These are phyloP conservation scores for Fusarium sterilihyphosum DNA, from an alignment of 2,329 filamentous ascomycete genomes.

Conservation along the genomic window DNA sequence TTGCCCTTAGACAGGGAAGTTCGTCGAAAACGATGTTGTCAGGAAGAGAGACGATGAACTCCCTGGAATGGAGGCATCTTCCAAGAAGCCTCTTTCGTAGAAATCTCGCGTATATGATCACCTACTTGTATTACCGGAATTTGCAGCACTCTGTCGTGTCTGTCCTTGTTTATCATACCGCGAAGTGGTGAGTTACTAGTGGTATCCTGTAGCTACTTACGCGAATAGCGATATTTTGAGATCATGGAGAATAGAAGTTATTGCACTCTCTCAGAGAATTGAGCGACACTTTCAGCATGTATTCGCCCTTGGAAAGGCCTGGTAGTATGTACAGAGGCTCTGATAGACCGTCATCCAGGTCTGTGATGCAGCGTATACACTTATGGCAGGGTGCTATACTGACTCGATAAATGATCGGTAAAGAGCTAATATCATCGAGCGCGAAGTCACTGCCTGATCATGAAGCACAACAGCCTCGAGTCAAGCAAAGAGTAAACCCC, in stretches of 20 bases:
- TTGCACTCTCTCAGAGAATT: not conserved
- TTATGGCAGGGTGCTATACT: not conserved
- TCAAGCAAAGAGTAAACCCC: not conserved
- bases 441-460: not conserved
- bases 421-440: not conserved
- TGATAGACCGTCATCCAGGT: not conserved
- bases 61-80: not conserved
- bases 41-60: not conserved
- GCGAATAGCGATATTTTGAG: not conserved
- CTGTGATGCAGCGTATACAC: not conserved
- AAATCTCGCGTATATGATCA: not conserved
- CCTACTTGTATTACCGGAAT: not conserved
- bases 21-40: not conserved
- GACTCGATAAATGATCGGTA: not conserved
- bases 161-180: too few species aligned
- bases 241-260: not conserved
- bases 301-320: not conserved
- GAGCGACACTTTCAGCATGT: not conserved
- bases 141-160: too few species aligned
- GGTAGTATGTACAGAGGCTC: not conserved
- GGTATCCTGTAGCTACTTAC: not conserved
- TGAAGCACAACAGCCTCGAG: not conserved
- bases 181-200: not conserved
- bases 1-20: not conserved
- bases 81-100: not conserved